Percentiles rank a stretch among this genome's conserved stretches.
Evolutionary conservation across 208 protist species (phyloP).

Genomic region (Crithidia thermophila): DNA sequence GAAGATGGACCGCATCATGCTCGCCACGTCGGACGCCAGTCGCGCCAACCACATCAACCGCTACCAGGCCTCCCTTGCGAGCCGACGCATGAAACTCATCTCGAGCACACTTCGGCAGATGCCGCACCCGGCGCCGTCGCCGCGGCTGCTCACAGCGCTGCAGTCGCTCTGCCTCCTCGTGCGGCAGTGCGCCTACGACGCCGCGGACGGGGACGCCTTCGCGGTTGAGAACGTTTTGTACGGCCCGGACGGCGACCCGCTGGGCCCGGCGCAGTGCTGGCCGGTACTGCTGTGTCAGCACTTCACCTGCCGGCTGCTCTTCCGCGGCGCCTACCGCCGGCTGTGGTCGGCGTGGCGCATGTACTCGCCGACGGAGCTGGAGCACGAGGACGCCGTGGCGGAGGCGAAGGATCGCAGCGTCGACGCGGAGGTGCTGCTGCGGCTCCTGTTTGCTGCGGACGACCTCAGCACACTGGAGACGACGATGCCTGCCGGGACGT

Average conservation of each 20-base stretch:
- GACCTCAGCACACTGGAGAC: background rate
- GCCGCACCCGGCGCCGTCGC: slow-evolving; percentile 27
- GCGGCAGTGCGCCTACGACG: slow-evolving; percentile 21
- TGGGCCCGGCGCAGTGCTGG: slow-evolving; percentile 31
- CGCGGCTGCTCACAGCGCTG: slow-evolving; percentile 23
- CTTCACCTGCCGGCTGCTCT: slow-evolving; percentile 55
- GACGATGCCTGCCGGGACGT: background rate
- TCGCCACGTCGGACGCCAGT: slow-evolving; percentile 2
- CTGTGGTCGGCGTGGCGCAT: slow-evolving; percentile 58
- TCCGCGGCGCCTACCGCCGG: slow-evolving; percentile 45
- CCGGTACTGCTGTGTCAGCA: slow-evolving; percentile 37
- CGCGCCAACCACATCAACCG: slow-evolving; percentile 14
- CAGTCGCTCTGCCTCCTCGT: slow-evolving; percentile 24
- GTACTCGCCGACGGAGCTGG: slow-evolving; percentile 45
- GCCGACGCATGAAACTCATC: slow-evolving; percentile 27
- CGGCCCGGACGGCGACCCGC: slow-evolving; percentile 16
- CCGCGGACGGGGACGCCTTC: background rate
- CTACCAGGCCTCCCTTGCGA: slow-evolving; percentile 25
- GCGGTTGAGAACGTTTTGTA: slow-evolving; percentile 1
- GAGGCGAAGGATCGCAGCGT: slow-evolving; percentile 48
- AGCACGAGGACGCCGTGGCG: slow-evolving; percentile 34
- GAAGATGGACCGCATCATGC: slow-evolving; percentile 5
- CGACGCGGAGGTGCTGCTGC: slow-evolving; percentile 21
- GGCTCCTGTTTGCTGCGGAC: slow-evolving; percentile 14
- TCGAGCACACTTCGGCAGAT: slow-evolving; percentile 17